Evolutionary conservation across 306 rosid genomes (phyloP).

Genomic region (Trichosanthes cucumerina): DNA sequence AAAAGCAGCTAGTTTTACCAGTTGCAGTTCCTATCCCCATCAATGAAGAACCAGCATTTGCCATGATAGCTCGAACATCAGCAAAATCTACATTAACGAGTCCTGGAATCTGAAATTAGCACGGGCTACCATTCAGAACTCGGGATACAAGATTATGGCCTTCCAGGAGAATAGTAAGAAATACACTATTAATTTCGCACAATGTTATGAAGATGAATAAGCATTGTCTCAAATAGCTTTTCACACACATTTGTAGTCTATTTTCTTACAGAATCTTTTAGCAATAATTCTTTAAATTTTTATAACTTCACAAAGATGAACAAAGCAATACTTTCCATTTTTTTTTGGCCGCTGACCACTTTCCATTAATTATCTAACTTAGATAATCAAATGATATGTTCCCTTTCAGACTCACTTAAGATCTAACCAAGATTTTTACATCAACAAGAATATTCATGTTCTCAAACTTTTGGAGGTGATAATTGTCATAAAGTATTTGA

Average conservation of each 20-base stretch:
- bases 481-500: neutral
- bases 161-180: neutral
- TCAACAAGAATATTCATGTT: neutral
- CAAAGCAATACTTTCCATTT: neutral
- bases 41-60: constrained; percentile 85
- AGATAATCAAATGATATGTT: neutral
- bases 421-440: neutral
- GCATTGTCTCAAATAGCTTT: neutral
- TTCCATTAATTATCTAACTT: neutral
- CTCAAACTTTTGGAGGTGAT: neutral
- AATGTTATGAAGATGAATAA: neutral
- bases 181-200: neutral
- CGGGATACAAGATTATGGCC: neutral
- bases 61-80: constrained; percentile 94
- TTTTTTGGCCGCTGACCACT: neutral
- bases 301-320: neutral
- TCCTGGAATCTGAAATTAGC: constrained; percentile 76
- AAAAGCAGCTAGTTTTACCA: constrained; percentile 27
- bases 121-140: constrained; percentile 10
- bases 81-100: constrained; percentile 93
- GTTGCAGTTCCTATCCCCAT: constrained; percentile 96
- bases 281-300: neutral
- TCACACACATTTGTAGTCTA: neutral
- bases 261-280: neutral
- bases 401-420: neutral